Conservation (phyloP, 495 filamentous ascomycete species). For the Lichenothelia convexa region DNA sequence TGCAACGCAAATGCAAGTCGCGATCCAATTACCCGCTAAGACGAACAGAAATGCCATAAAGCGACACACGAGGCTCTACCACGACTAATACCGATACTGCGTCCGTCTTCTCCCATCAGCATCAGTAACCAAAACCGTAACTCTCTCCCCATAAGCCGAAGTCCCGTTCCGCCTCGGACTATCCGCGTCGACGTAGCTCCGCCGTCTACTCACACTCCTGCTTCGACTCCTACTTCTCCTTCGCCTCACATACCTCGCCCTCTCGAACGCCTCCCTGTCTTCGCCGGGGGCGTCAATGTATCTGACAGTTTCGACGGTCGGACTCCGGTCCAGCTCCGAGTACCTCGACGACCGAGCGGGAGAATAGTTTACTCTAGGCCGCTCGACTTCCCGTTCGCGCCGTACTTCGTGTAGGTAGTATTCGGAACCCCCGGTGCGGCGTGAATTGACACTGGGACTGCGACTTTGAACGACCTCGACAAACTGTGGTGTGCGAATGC, state of each 20-base stretch:
- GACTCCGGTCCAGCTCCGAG: slow-evolving; percentile 1
- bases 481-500: slow-evolving; percentile 12
- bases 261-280: slow-evolving; percentile 7
- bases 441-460: slow-evolving; percentile 5
- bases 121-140: slow-evolving; percentile 9
- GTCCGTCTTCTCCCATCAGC: slow-evolving; percentile 12
- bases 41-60: not conserved
- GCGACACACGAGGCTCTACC: not conserved
- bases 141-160: slow-evolving; percentile 11
- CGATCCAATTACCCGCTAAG: not conserved
- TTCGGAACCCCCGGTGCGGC: slow-evolving; percentile 7
- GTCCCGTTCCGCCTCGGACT: slow-evolving; percentile 8
- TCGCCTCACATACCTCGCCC: slow-evolving; percentile 6
- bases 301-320: slow-evolving; percentile 17
- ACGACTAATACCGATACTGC: slow-evolving; percentile 9
- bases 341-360: slow-evolving; percentile 4
- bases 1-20: not conserved
- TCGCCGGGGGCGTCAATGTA: slow-evolving; percentile 19
- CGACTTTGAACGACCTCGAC: slow-evolving; percentile 17
- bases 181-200: slow-evolving; percentile 9
- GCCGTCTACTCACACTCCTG: too few species aligned
- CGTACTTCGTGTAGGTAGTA: too few species aligned
- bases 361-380: slow-evolving; percentile 13
- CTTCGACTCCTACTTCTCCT: slow-evolving; percentile 9
- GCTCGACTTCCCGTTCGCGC: slow-evolving; percentile 15